Evolutionary conservation across 805 yeast genomes (phyloP), one percentile per base, ranked within the genome.

Genomic region (Yamadazyma scolyti): DNA sequence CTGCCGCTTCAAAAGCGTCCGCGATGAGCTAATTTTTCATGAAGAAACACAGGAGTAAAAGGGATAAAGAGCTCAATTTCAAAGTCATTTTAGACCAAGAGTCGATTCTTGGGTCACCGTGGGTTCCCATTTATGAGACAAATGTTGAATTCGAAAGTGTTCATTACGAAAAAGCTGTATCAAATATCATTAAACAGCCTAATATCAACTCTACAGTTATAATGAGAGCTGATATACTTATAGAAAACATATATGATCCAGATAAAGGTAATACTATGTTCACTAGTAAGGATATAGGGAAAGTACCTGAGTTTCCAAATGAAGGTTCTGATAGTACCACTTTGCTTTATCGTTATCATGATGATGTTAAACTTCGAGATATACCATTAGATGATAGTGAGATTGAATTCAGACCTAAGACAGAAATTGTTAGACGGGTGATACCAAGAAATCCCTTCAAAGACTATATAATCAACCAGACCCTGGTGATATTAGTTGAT

Each of bases 401-500:
- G 6, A 34, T 58, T 11, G 25, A 36, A 5, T 47, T 59, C 32
- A 30, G 48, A 35, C 67, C 69, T 12, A 61, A 64, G 25, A 52
- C 56, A 13, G 77, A 79, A 43, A 59, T 82, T 27, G 85, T 87
- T n/a, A 73, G 97, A 43, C 67, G 95, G 44, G 77, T 89, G 20
- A 73, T 89, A n/a, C 97, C 97, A 8, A 68, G 97, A 55, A 89
- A 89, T 48, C 95, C 96, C 0, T 78, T 75, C 50, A 82, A 85
- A 47, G 97, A 89, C 52, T 72, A 73, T 30, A 74, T 85, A 15
- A 77, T 88, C 39, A 84, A 85, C 51, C 97, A 90, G 56, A 82
- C 96, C 0, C 89, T 97, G 55, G 58, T 75, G 2, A 58, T 70
- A 51, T 61, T 61, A 39, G 39, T 34, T 9, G 43, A 44, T 4